Percentiles rank a stretch among this genome's conserved stretches.
Evolutionary conservation across 768 basidiomycete species (phyloP).

Genomic region (Fomitopsis serialis): DNA sequence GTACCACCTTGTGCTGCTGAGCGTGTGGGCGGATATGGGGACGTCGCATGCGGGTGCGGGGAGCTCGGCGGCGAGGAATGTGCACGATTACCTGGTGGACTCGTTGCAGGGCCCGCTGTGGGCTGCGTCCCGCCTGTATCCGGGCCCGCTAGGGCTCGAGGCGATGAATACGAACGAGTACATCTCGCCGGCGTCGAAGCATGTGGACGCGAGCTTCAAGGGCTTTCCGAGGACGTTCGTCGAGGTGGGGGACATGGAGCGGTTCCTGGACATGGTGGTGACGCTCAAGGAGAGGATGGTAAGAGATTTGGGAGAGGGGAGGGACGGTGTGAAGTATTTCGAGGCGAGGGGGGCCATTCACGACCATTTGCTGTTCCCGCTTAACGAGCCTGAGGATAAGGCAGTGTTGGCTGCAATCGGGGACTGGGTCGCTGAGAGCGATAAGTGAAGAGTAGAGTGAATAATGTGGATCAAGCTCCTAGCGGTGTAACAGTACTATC

Average conservation of each 20-base stretch:
- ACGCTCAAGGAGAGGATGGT: constrained; percentile 20
- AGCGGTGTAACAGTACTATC: too few species aligned
- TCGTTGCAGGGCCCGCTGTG: constrained; percentile 5
- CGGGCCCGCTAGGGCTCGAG: constrained; percentile 42
- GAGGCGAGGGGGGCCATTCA: constrained; percentile 4
- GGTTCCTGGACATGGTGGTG: constrained; percentile 39
- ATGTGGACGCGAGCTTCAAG: constrained; percentile 38
- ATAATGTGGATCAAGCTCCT: too few species aligned
- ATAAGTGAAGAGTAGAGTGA: too few species aligned
- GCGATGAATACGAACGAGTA: constrained; percentile 45
- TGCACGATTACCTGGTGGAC: constrained; percentile 15
- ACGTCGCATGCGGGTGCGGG: constrained; percentile 27
- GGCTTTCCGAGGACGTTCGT: constrained; percentile 61
- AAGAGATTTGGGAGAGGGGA: constrained; percentile 16
- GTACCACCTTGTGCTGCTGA: constrained; percentile 41
- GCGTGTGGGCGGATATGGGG: constrained; percentile 52
- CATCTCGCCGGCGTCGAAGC: constrained; percentile 52
- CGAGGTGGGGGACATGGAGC: constrained; percentile 50
- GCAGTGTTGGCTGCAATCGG: background rate
- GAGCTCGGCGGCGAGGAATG: constrained; percentile 21
- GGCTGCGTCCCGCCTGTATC: constrained; percentile 37
- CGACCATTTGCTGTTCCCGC: background rate
- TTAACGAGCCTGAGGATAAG: constrained; percentile 3
- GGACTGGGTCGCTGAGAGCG: background rate
- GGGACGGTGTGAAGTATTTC: background rate